Base-by-base conservation (phyloP, 2,329 filamentous ascomycete species). In the Phaeophleospora eucalypticola region DNA sequence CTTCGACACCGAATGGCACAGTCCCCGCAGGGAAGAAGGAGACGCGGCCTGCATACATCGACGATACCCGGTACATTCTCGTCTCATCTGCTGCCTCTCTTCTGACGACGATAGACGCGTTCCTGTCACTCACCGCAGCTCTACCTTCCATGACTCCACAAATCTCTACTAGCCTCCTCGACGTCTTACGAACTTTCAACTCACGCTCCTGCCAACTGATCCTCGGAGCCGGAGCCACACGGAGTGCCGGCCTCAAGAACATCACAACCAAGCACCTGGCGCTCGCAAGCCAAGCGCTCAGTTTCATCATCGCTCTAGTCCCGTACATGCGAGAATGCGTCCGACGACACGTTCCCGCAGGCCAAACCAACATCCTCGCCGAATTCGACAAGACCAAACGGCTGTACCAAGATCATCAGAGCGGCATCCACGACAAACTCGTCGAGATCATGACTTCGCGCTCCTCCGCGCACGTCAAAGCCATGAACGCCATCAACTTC, bases 221-320 rank as follows among this genome's bases (percentile, higher is more conserved):
- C 54, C 82, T 98, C 4, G 93, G 93, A 1, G 93, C 93, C 1
- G 93, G 93, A 3, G 93, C 93, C 3, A 96, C 88, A 4, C 78
- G 82, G 29, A 89, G 86, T 18, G 93, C 90, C 1, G 91, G 91
- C 0, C 74, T 98, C 16, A 95, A 89, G 66, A 96, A 96, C 62
- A 98, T 98, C 65, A 95, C 88, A 0, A 95, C 93, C 0, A 93
- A 93, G 60, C 91, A 98, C 68, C 79, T 98, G 1, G 90, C 93
- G 0, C 81, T 97, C 15, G 90, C 93, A 2, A 90, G 87, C 0
- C 91, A 96, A 66, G 87, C 90, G 0, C 71, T 97, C 16, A 85
- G 86, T 36, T 96, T 98, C 65, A 82, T 95, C 37, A 86, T 90
- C 18, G 83, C 88, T 0, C 74, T 97, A 1, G 84, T 95, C 3